Evolutionary conservation across 2,329 filamentous ascomycete genomes (phyloP), one percentile per base, ranked within the genome.

Genomic region (Dothideomycetes sp.): DNA sequence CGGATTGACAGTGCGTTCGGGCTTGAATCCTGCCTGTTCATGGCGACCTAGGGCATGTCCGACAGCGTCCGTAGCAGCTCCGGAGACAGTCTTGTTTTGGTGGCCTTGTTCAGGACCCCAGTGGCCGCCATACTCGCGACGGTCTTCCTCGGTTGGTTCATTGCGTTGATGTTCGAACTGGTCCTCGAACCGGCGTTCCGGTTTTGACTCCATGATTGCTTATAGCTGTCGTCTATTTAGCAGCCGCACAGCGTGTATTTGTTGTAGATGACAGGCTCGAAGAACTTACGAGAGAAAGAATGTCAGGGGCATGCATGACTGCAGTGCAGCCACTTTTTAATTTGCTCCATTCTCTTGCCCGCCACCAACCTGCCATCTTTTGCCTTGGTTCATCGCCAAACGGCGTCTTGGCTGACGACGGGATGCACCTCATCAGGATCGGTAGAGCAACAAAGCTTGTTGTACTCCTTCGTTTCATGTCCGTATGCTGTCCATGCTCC

Each of bases 131-230:
- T 32, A 25, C 17, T 43, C 16, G 8, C 32, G 18, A 2, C 33
- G 24, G 4, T 45, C 36, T 6, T 23, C 27, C 5, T 45, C 9
- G 12, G 35, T 9, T 5, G 43, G 32, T 13, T n/a, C 24, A 24
- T 41, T 45, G 5, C 36, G 43, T 17, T 45, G 36, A 17, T 45
- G 43, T 12, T 40, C 30, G 13, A 39, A 23, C 4, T 28, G 43
- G 37, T 45, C 43, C 4, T 30, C 36, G 27, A 36, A 29, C 5
- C 43, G 43, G 16, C 36, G 43, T 7, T 17, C 25, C 0, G 34
- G 35, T 2, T 41, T n/a, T 12, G 24, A 39, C 4, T 39, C 28
- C 37, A 40, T 40, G 23, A 16, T 40, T 27, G 15, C n/a, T n/a
- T n/a, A n/a, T n/a, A n/a, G n/a, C n/a, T n/a, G n/a, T n/a, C n/a